A percentile compares a stretch with the other conserved stretches of the same genome.
Evolutionary conservation across 352 stramenopile species (phyloP).

Genomic region (Globisporangium paroecandrum): DNA sequence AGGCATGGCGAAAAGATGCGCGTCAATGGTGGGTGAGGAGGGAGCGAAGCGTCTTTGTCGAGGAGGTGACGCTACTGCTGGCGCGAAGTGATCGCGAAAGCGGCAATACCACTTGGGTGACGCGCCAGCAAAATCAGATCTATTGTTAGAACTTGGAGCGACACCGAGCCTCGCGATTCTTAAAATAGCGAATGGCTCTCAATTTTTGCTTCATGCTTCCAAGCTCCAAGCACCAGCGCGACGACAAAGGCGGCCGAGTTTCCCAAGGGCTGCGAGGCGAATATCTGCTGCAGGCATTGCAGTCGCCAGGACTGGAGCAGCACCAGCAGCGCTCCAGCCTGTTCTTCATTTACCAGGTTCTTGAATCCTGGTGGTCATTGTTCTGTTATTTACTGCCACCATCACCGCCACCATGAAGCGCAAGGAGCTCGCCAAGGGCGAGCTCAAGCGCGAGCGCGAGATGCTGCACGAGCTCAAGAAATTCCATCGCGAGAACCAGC

Average conservation of each 20-base stretch:
- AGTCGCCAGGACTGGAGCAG: neutral
- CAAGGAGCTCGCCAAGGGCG: constrained; percentile 7
- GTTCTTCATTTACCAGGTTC: neutral
- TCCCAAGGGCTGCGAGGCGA: neutral
- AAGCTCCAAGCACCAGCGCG: neutral
- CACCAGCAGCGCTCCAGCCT: neutral
- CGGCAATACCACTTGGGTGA: neutral
- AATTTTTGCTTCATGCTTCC: neutral
- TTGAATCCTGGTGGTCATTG: neutral
- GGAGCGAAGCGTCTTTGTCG: neutral
- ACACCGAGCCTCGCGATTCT: neutral
- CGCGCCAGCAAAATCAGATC: neutral
- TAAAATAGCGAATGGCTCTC: neutral
- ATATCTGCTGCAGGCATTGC: neutral
- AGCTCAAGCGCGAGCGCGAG: constrained; percentile 43
- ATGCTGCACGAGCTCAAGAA: constrained; percentile 73
- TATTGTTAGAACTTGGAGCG: neutral
- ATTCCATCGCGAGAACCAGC: constrained; percentile 50
- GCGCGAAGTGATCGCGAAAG: neutral
- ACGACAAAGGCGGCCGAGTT: neutral
- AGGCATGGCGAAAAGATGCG: neutral
- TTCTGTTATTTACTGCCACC: neutral
- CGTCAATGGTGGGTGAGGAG: neutral
- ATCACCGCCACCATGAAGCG: neutral
- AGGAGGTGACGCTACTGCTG: neutral